phyloP scores from a whole-genome alignment of 202 grass and related monocot genomes.

The Bolboschoenoplectus hybrid region DNA sequence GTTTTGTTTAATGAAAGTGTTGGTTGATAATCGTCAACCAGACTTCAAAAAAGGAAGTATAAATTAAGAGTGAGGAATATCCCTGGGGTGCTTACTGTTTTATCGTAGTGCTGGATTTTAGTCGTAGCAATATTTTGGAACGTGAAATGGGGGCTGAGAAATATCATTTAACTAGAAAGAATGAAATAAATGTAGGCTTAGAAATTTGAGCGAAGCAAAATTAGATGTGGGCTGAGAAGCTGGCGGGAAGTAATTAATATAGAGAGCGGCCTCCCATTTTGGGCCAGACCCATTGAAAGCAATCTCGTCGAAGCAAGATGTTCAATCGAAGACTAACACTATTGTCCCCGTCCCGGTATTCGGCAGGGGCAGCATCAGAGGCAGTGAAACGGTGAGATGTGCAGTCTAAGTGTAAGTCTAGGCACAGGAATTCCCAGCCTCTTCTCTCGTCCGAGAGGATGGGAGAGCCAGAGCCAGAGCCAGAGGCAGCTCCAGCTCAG shows the following conservation, averaged over 20 bases:
- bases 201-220: neutral
- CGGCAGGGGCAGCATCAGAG: neutral
- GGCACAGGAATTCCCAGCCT: neutral
- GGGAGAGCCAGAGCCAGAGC: neutral
- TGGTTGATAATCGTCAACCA: neutral
- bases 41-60: neutral
- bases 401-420: neutral
- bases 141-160: too few relatives aligned
- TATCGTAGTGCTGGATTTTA: neutral
- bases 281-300: slow-evolving; percentile 5
- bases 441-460: neutral
- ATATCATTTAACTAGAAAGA: too few relatives aligned
- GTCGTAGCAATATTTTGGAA: too few relatives aligned
- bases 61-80: neutral
- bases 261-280: neutral
- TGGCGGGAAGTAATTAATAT: neutral
- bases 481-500: neutral
- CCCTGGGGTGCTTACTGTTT: neutral
- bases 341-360: too few relatives aligned
- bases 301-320: neutral
- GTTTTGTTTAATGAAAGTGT: neutral
- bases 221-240: neutral
- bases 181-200: too few relatives aligned
- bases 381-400: neutral
- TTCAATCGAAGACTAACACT: too few relatives aligned